Base-by-base conservation (phyloP, 2,329 filamentous ascomycete genomes). In the Escovopsis sp. region DNA sequence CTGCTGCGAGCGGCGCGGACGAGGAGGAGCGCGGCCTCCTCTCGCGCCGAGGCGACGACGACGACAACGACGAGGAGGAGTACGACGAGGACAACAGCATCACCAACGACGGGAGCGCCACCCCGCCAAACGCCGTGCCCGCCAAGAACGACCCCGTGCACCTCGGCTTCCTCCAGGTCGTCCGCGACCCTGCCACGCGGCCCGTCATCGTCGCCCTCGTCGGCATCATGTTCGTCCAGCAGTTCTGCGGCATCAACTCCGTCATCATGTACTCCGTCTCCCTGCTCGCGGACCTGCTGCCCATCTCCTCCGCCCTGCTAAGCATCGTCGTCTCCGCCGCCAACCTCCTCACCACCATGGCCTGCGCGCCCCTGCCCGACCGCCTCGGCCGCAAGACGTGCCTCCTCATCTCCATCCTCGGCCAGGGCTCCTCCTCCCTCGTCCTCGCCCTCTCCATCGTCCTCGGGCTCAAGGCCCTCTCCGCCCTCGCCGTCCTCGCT, bases 201-300 rank as follows among this genome's bases (percentile, higher is more conserved):
- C 79, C 77, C 0, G 82, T 82, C 40, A 79, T 93, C 41, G 70
- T 91, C 45, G 86, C 88, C 5, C 84, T 94, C 4, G 73, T 94
- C 11, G 87, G 85, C 1, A 80, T 94, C 50, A 95, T 96, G 88
- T 71, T 88, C 44, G 81, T 84, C 1, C 91, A 96, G 58, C 91
- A 98, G 59, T 70, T 95, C 32, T 89, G 84, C 44, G 89, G 86
- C 37, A 89, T 96, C 65, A 96, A 98, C 71, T 89, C 83, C 44
- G 89, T 96, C 55, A 83, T 96, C 62, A 95, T 98, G 88, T 98
- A 98, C 62, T 94, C 88, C 2, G 91, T 96, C 6, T 87, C 84
- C 1, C 76, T 98, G 1, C 73, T 98, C 12, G 77, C 82, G 29
- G 78, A 79, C 47, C 72, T 96, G 2, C 73, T 98, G 0, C 82